A percentile compares a stretch with the other conserved stretches of the same genome.
Evolutionary conservation across 2,329 filamentous ascomycete species (phyloP).

Genomic region (Sporothrix schenckii): DNA sequence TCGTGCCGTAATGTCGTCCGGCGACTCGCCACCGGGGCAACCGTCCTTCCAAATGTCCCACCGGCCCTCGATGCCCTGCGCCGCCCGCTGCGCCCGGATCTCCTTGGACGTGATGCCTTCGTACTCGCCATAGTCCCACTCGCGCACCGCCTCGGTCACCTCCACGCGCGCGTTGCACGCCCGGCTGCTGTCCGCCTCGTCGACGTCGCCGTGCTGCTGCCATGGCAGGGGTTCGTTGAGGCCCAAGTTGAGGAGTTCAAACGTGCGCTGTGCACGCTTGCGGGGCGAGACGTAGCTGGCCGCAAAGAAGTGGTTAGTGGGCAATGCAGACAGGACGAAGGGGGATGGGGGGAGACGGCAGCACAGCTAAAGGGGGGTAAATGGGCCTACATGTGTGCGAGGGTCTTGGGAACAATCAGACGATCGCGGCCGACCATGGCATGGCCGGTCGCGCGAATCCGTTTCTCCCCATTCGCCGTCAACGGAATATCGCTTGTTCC

Average conservation of each 20-base stretch:
- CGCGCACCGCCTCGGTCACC: constrained; percentile 71
- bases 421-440: constrained; percentile 83
- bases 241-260: constrained; percentile 80
- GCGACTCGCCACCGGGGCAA: constrained; percentile 81
- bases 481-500: constrained; percentile 83
- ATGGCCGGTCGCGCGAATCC: constrained; percentile 74
- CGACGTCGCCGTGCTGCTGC: constrained; percentile 53
- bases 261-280: constrained; percentile 80
- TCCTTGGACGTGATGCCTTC: constrained; percentile 75
- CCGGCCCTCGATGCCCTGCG: constrained; percentile 58
- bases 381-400: constrained; percentile 74
- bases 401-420: constrained; percentile 78
- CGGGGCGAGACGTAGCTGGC: constrained; percentile 81
- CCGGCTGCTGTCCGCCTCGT: constrained; percentile 36
- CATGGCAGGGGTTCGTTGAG: constrained; percentile 72
- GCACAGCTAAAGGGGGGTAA: neutral
- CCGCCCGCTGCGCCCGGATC: constrained; percentile 62
- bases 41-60: constrained; percentile 94
- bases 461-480: constrained; percentile 77
- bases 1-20: constrained; percentile 70
- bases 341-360: no score
- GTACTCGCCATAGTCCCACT: constrained; percentile 89
- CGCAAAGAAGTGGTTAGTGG: neutral
- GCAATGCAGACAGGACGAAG: neutral
- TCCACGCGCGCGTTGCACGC: constrained; percentile 64